Base-by-base conservation (phyloP, 1,284 basidiomycete species). In the Cystobasidium slooffiae region DNA sequence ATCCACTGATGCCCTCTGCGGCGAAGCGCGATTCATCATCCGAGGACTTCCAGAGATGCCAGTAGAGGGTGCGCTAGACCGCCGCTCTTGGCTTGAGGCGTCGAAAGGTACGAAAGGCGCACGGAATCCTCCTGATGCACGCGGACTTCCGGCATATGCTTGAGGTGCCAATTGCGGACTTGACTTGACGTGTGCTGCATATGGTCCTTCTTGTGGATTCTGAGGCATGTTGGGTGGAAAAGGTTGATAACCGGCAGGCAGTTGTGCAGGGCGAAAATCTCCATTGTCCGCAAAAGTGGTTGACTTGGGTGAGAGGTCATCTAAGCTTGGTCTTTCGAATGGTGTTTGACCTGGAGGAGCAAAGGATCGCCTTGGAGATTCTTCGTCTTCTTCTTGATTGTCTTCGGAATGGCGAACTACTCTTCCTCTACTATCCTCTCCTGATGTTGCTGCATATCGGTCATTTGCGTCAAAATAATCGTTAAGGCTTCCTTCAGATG, bases 391-490 rank as follows among this genome's bases (percentile, higher is more conserved):
- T 10, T 43, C 37, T 44, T 37, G 2, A 20, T 61, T 20, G 16
- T 44, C 41, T 6, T 61, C 59, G 41, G 44, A 55, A 9, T 53
- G 9, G 8, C 22, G n/a, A n/a, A 55, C 51, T n/a, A 59, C 44
- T 43, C 67, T 43, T 37, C 67, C 53, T 58, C 67, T 10, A 31
- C 1, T 49, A 12, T 52, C 31, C 24, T 67, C 65, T 24, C 37
- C 37, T 12, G 53, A 56, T 24, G 10, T 56, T 31, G 10, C 53
- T 24, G 53, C 12, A 37, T 56, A 56, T 56, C 53, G 53, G 24
- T 41, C 47, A 18, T 24, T 53, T 6, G 67, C 67, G n/a, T 68
- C 67, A 41, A 68, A 68, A 20, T 68, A 68, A 37, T 68, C 67
- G 46, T 68, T 53, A 16, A 41, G 12, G 67, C 53, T 47, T 8